Conservation (phyloP, 2,329 filamentous ascomycete genomes). For the Alternaria tenuissima region DNA sequence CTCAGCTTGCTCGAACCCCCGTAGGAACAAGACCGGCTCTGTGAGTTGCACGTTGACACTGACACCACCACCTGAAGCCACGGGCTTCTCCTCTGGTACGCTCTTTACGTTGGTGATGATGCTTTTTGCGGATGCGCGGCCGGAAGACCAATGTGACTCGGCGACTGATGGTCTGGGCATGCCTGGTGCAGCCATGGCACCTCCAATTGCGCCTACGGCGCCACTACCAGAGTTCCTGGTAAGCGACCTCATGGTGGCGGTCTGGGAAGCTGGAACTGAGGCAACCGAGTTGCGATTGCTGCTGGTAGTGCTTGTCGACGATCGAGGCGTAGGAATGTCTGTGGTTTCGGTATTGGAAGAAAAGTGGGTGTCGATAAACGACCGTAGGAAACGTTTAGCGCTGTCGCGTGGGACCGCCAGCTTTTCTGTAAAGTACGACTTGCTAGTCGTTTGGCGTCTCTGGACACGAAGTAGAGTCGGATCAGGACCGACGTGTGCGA, state of each 20-base stretch:
- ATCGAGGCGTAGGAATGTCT: slow-evolving; percentile 33
- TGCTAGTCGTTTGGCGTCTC: slow-evolving; percentile 43
- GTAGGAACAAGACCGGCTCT: slow-evolving; percentile 81
- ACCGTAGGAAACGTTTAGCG: slow-evolving; percentile 60
- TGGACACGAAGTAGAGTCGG: slow-evolving; percentile 40
- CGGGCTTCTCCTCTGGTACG: slow-evolving; percentile 67
- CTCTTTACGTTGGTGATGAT: slow-evolving; percentile 43
- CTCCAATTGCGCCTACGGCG: slow-evolving; percentile 32
- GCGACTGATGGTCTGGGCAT: slow-evolving; percentile 52
- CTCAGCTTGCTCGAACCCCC: slow-evolving; percentile 78
- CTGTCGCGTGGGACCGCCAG: slow-evolving; percentile 60
- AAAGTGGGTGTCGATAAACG: slow-evolving; percentile 54
- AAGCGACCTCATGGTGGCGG: slow-evolving; percentile 51
- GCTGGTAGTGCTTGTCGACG: slow-evolving; percentile 34
- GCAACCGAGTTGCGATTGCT: slow-evolving; percentile 39
- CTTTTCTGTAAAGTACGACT: slow-evolving; percentile 53
- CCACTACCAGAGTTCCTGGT: slow-evolving; percentile 50
- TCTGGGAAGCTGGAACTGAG: slow-evolving; percentile 40
- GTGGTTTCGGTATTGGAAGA: slow-evolving; percentile 29
- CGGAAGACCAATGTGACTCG: slow-evolving; percentile 52
- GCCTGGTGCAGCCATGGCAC: slow-evolving; percentile 49
- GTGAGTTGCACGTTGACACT: slow-evolving; percentile 76
- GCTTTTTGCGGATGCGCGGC: slow-evolving; percentile 45
- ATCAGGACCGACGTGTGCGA: slow-evolving; percentile 59
- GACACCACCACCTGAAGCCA: slow-evolving; percentile 80